Evolutionary conservation across 768 basidiomycete genomes (phyloP), one percentile per base, ranked within the genome.

Genomic region (Suillus occidentalis): DNA sequence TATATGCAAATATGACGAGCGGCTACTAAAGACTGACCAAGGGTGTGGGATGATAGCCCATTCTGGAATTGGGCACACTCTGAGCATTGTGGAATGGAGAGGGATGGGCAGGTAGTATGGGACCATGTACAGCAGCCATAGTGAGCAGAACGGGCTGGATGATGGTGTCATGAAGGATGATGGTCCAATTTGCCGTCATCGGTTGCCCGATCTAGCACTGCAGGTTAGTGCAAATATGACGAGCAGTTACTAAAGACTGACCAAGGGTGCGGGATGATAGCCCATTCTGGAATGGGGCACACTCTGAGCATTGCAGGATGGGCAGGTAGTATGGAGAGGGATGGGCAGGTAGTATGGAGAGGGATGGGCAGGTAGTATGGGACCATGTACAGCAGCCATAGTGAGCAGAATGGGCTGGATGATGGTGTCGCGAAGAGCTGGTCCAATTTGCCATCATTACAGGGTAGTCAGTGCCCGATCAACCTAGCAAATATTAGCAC

Each of bases 281-380:
- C n/a, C n/a, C n/a, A n/a, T n/a, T n/a, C n/a, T n/a, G n/a, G n/a
- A n/a, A n/a, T n/a, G n/a, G n/a, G n/a, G n/a, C n/a, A n/a, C n/a
- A n/a, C n/a, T n/a, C n/a, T n/a, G n/a, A n/a, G n/a, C n/a, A n/a
- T n/a, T n/a, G n/a, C n/a, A n/a, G n/a, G n/a, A n/a, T n/a, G n/a
- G n/a, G n/a, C n/a, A n/a, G n/a, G n/a, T n/a, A n/a, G n/a, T n/a
- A n/a, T n/a, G n/a, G n/a, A 70, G 72, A 20, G 73, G 61, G 66
- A 76, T 0, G 75, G 76, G n/a, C n/a, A n/a, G n/a, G n/a, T n/a
- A n/a, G n/a, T n/a, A 76, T 0, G 75, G 76, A 1, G 75, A 76
- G 0, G 75, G 73, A 39, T 76, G 73, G 22, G 62, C 61, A 10
- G 76, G 56, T 12, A 14, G 14, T 6, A 76, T 2, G 10, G 75